Base-by-base conservation (phyloP, 495 filamentous ascomycete species). In the Podospora pseudopauciseta region DNA sequence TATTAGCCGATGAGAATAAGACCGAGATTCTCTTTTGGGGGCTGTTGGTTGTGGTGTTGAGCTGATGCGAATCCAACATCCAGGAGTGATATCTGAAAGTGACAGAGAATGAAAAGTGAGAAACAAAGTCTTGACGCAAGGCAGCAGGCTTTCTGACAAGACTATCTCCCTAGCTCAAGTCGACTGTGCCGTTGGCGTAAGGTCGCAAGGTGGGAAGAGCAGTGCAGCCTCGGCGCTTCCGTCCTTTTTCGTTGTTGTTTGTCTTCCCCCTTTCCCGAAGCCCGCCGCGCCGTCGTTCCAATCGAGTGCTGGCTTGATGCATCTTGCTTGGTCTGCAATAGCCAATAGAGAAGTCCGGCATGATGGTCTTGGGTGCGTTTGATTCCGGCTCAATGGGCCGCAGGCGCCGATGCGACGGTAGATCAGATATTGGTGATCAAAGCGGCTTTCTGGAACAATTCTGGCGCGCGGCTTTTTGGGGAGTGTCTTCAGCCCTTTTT, bases 321-420 rank as follows among this genome's bases (percentile, higher is more conserved):
- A 32, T 32, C 7, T 7, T 32, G 30, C 30, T 32, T 32, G 30
- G 4, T 32, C 5, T 56, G 19, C 4, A 20, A 18, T 56, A 56
- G 55, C 55, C 55, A 58, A 58, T 58, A 58, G 55, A 58, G 55
- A 58, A 49, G 39, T 49, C 13, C 18, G 54, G 57, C 39, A 55
- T 49, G 54, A 32, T 34, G 53, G 34, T 30, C 19, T 19, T 13
- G 44, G 15, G 34, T 28, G 58, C 18, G n/a, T 2, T 44, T 15
- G 16, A 61, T 54, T 67, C 66, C 61, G 66, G 66, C 66, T 68
- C 55, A 68, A 68, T 68, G 66, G 60, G 55, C 56, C 30, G 64
- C 64, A 62, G 63, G 55, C 67, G 58, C 63, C n/a, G 64, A 69
- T 70, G 68, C 54, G 65, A 69, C 67, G 0, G 67, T 55, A 64